Base-by-base conservation (phyloP, 2,329 filamentous ascomycete species). In the Coleophoma crateriformis region DNA sequence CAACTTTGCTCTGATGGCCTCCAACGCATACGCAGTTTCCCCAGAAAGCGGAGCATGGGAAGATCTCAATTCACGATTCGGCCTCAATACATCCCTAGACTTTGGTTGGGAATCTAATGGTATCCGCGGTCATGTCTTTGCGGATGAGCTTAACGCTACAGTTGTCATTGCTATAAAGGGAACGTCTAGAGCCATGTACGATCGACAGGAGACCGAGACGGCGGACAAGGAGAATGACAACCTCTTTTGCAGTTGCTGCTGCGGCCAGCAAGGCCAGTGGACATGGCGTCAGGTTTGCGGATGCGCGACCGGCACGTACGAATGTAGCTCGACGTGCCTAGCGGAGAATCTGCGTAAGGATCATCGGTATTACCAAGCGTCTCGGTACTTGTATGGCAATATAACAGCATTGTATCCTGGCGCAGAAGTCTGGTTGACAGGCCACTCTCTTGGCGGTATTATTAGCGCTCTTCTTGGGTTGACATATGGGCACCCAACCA, bases 221-320 rank as follows among this genome's bases (percentile, higher is more conserved):
- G 95, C 95, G 58, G 92, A 97, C 71, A 97, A 96, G 71, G 75
- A 90, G 61, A 97, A 96, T 65, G 92, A 96, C 69, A 97, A 97
- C 64, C 75, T 97, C 14, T 95, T 95, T 68, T 96, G 95, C 71
- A 94, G 90, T 63, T 97, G 92, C 71, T 96, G 92, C 68, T 97
- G 92, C 68, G 92, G 82, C 5, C 89, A 95, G 69, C 90, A 92
- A 59, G 90, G 90, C 0, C 88, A 90, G 54, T 92, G 84, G 73
- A 81, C 89, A 10, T 95, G 89, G 86, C 84, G 87, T 52, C 85
- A 92, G 64, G 90, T 95, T 49, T 96, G 92, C 68, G 87, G 95
- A 66, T 97, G 92, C 64, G 88, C 89, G 52, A 88, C 86, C 1
- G 80, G 81, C 10, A 88, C 89, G 0, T 96, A 89, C 63, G 83